Base-by-base conservation (phyloP, 352 stramenopile species). In the Globisporangium splendens region DNA sequence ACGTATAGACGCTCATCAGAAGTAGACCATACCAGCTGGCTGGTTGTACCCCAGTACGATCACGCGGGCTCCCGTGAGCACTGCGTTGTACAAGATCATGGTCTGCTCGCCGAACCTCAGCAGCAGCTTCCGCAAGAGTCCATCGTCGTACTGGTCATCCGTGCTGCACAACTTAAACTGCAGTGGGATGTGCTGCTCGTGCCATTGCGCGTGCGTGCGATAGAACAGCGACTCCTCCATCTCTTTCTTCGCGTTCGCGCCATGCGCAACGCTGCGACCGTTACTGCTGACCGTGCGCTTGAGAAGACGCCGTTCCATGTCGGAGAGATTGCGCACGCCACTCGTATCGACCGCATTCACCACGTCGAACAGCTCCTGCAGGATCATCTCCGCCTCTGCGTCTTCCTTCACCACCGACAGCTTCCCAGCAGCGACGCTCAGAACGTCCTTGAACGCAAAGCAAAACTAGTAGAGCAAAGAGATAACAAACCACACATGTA, bases 21-120 rank as follows among this genome's bases (percentile, higher is more conserved):
- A 6, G 1, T 11, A 10, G 0, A 18, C 38, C 61, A 24, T 46
- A 83, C 73, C 83, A 3, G 86, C 86, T 17, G 86, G 76, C 28
- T 86, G 82, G 54, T 92, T 93, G 58, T 96, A 93, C 14, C 86
- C 86, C 1, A 96, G 63, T 39, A 96, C 80, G 24, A 96, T 65
- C 50, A 96, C 81, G 0, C 86, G 70, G 44, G 81, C 73, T 8
- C 86, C 86, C 0, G 82, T 92, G 46, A 96, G 68, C n/a, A 96
- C 77, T 0, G 86, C 85, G 51, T 96, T 96, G 59, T 90, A 96
- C 46, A 96, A 53, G n/a, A 78, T 43, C 84, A 94, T 96, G 0
- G 68, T 86, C 56, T 96, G 77, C 39, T 94, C 86, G 38, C 84
- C 84, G 68, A 96, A 96, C 41, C 77, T 91, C 28, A 79, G 65